Percentiles rank a stretch among this genome's conserved stretches.
Evolutionary conservation across 78 protist species (phyloP).

Genomic region (Chrysochromulina tobinii): DNA sequence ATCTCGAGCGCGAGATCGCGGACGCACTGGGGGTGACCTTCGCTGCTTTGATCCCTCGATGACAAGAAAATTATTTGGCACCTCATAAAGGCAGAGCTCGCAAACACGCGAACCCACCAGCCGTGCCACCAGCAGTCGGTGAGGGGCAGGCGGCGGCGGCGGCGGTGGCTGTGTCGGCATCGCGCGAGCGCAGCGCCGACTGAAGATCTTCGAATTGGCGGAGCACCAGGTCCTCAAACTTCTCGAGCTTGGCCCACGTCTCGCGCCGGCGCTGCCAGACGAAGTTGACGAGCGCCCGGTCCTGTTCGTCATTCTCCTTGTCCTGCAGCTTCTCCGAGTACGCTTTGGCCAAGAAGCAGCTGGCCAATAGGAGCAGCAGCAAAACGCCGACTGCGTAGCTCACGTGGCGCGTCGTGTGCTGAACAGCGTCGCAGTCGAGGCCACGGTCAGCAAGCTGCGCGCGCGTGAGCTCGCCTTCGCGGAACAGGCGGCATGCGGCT

Average conservation of each 20-base stretch:
- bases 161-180: too few relatives aligned
- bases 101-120: too few relatives aligned
- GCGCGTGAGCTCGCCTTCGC: neutral
- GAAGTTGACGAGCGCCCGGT: neutral
- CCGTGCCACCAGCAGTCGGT: too few relatives aligned
- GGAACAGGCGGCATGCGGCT: neutral
- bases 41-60: too few relatives aligned
- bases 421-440: neutral
- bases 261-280: neutral
- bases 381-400: neutral
- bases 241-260: neutral
- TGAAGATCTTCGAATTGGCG: conserved; percentile 2
- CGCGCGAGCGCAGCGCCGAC: too few relatives aligned
- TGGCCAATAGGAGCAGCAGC: neutral
- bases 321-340: neutral
- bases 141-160: too few relatives aligned
- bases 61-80: too few relatives aligned
- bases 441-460: neutral
- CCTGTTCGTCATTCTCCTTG: neutral
- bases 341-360: neutral
- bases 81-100: too few relatives aligned
- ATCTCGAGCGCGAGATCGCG: too few relatives aligned
- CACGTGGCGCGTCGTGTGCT: neutral
- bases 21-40: too few relatives aligned
- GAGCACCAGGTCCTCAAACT: neutral